Evolutionary conservation across 2,329 filamentous ascomycete genomes (phyloP), one percentile per base, ranked within the genome.

Genomic region (Fusarium sp.): DNA sequence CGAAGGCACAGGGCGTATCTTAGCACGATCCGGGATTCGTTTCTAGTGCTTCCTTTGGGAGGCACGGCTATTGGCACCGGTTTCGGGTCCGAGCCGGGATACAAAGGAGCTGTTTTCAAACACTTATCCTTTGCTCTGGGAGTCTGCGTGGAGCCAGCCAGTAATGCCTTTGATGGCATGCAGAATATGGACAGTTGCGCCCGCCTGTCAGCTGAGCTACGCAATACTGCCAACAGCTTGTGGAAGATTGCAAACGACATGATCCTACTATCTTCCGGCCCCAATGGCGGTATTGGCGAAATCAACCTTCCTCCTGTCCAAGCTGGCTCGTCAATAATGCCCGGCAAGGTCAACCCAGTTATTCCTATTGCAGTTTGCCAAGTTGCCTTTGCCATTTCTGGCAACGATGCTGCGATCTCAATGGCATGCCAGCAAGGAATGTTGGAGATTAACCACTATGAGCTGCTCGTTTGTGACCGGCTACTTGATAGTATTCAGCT

Each of bases 241-340:
- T 56, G 52, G 52, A 56, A 56, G 34, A 52, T 56, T 14, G 52
- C 52, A 32, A 56, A 56, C 10, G 52, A 56, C 4, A 40, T 56
- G 52, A 56, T 56, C 15, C 10, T 56, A 3, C 26, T 56, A 12
- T 56, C 45, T 21, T 56, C 52, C 4, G 52, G 52, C 0, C 52
- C 52, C 2, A 56, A 34, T 14, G 52, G 52, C 1, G 52, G 52
- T 9, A 51, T 56, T 21, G 36, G 34, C 1, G 52, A 56, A n/a
- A 56, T 56, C 12, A 56, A 20, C 15, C 52, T 56, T 6, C 52
- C 52, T 1, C 46, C 52, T 1, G 46, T 56, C 2, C 52, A 56
- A 24, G 52, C 52, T 2, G 52, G 52, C 2, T 56, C 52, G 12
- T 52, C 45, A 10, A 56, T 56, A 14, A 56, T 56, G 52, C 52